phyloP scores from a whole-genome alignment of 116 monocot genomes.

The Iris pallida region DNA sequence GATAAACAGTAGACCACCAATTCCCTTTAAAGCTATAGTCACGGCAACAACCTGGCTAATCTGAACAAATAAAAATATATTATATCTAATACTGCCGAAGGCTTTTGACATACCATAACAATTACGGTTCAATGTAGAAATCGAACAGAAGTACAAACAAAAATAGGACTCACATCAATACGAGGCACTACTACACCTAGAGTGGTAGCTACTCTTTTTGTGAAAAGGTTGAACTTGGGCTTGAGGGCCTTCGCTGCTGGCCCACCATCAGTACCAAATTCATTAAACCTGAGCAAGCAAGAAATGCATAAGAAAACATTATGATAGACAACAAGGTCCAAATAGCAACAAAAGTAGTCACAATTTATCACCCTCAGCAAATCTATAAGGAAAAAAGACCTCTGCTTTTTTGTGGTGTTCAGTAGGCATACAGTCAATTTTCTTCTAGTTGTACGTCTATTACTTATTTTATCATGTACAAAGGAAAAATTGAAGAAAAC shows the following conservation, averaged over 20 bases:
- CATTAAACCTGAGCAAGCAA: conserved; percentile 49
- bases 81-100: no score
- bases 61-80: conserved; percentile 22
- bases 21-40: conserved; percentile 54
- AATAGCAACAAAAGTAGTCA: no score
- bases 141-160: background rate
- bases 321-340: background rate
- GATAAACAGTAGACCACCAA: conserved; percentile 70
- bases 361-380: no score
- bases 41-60: conserved; percentile 56
- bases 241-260: conserved; percentile 74
- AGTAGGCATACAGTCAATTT: no score
- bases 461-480: no score
- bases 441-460: no score
- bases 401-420: no score
- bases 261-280: conserved; percentile 84
- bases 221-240: conserved; percentile 61
- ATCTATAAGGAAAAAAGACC: no score
- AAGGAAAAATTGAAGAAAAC: no score
- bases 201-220: conserved; percentile 32
- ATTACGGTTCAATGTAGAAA: background rate
- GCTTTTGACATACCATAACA: no score
- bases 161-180: conserved; percentile 41
- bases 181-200: conserved; percentile 42
- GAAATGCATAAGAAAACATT: background rate